Evolutionary conservation across 805 yeast genomes (phyloP), one percentile per base, ranked within the genome.

Genomic region (Candida ipomoeae): DNA sequence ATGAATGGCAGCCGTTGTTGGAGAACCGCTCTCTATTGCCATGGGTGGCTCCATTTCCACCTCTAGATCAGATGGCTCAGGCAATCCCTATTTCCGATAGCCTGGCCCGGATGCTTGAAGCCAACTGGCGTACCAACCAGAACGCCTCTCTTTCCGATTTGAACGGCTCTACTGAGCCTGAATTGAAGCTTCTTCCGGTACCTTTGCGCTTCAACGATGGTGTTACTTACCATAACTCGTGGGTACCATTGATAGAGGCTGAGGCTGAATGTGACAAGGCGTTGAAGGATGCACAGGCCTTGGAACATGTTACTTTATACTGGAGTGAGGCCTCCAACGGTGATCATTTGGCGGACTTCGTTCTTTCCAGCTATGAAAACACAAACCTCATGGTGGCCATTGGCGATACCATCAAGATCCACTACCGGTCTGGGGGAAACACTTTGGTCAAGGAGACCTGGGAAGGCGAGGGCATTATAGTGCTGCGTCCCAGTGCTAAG

Each of bases 1-100:
- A 75, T 39, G 85, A 87, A 53, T 91, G 97, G 97, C 89, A 85
- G 61, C 79, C 96, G 0, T 70, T 91, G 49, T 87, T 91, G 50
- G 92, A 86, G 56, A 85, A 89, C 56, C 75, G 95, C 36, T 84
- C 81, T 55, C 80, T 91, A 51, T 71, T 91, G 50, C 71, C 89
- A 1, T 91, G 97, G 97, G 80, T 91, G 11, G 91, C 89, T 0
- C 72, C 82, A 2, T 74, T 71, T 3, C 96, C 96, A 0, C 60
- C 74, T 1, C 89, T 84, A 48, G 88, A 81, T 29, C 87, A 84
- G 44, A 65, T 74, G 50, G 60, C 81, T n/a, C 70, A 70, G 42
- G 76, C 90, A 1, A 75, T 79, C 40, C 62, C 74, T n/a, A 76
- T 87, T 32, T 71, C 85, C 0, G 77, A 81, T 40, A 73, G 80